Base-by-base conservation (phyloP, 2,329 filamentous ascomycete species). In the Coniosporium tulheliwenetii region DNA sequence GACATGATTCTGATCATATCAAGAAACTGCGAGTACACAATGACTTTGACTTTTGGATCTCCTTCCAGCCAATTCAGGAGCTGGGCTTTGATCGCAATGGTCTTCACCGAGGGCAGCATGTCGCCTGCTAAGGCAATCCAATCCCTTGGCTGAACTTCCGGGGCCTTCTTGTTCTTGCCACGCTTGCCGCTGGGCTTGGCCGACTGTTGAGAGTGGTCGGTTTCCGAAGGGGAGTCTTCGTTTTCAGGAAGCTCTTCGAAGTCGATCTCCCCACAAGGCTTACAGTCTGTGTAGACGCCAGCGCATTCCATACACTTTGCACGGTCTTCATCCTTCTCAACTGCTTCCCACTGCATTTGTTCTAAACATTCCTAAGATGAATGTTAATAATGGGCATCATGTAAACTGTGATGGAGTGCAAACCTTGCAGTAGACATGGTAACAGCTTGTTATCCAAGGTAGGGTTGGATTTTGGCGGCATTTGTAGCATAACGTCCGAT, bases 1-100 rank as follows among this genome's bases (percentile, higher is more conserved):
- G 47, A 52, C 2, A 79, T 48, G 13, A 79, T 69, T 0, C 59
- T 50, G 5, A 74, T 62, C 48, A 77, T 68, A 2, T 64, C 56
- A 2, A 71, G 53, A 44, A 75, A 80, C 47, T 79, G 73, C 0
- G 69, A 73, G 46, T 77, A 80, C 37, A 79, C 56, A 43, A 72
- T 72, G 37, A 77, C 66, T 53, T 80, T 79, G 34, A 65, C 64
- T 0, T 59, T 39, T 0, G 61, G 59, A 3, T 68, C 63, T 10
- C 69, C 59, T 1, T 55, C 43, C 1, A 60, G 37, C 66, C 65
- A 69, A 19, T 63, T 61, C 29, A 67, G 43, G 10, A 69, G 53
- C 41, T 66, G 63, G 0, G 60, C 57, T 40, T 68, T 69, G 50
- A 64, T 49, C 0, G 64, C 65, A 8, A 62, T 48, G 0, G 64